Base-by-base conservation (phyloP, 768 basidiomycete genomes). In the Agaricus blazei region DNA sequence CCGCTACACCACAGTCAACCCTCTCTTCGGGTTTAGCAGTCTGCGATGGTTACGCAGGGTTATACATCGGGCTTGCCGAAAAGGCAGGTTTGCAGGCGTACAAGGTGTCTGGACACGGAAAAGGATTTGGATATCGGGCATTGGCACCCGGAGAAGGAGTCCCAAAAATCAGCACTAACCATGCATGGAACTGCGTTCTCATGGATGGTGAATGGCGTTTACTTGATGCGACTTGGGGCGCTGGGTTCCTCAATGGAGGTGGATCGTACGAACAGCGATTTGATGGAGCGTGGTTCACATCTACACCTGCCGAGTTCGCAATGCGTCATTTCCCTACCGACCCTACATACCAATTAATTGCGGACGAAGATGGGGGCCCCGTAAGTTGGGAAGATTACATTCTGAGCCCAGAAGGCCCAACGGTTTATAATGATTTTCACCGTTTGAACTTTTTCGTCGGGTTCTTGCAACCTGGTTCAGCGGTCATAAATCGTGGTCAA, bases 171-270 rank as follows among this genome's bases (percentile, higher is more conserved):
- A 61, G 65, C 11, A 64, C 62, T n/a, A 73, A 73, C 58, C 78
- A 80, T 59, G 78, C 77, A 11, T 80, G 78, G 78, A 78, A 78
- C 55, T 74, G 72, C 61, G 70, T 76, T 9, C 64, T 68, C 26
- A 64, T 76, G 62, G 72, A 76, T 59, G 74, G 69, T 44, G 69
- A 73, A 54, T 80, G 78, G 77, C 69, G 68, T 24, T 67, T 80
- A 29, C 64, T 80, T 36, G 78, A 80, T 60, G 58, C 72, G 9
- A 78, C 76, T 60, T 80, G 78, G 77, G 78, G 77, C 15, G 72
- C 76, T 26, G 78, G 78, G n/a, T 68, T 65, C 28, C 62, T 78
- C 41, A 64, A 66, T 43, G 73, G 71, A 34, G 11, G 40, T 57
- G 60, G 11, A 54, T 34, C 59, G 3, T 78, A 72, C 63, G 61